Evolutionary conservation across 345 rosid species (phyloP), one percentile per base, ranked within the genome.

Genomic region (Syzygium grande): DNA sequence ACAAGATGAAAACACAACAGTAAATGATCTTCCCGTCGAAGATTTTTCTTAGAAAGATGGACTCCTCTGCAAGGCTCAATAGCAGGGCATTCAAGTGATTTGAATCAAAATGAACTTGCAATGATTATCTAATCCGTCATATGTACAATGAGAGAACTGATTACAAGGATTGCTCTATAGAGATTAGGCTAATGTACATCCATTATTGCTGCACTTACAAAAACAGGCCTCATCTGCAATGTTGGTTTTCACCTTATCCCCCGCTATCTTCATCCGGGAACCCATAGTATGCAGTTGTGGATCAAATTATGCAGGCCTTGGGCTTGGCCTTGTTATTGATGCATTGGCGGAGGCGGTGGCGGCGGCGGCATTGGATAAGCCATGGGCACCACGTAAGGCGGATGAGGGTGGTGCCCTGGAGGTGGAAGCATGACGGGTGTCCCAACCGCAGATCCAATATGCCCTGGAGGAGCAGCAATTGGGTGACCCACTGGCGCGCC

Each of bases 371-470:
- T 91, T 2, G 98, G 95, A 86, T 94, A 97, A 86, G 95, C 96
- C 65, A 93, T 92, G 2, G 96, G 98, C 54, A 95, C 90, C 38
- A 91, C 89, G 91, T 94, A 93, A n/a, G 96, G 93, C 89, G 95
- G 95, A 88, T 89, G 97, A 27, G 91, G 96, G 15, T 89, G 98
- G 88, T 91, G 93, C 43, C 92, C 92, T 19, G 97, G 94, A 63
- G 98, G 98, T 88, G 98, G 98, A 88, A 97, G 96, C 98, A 97
- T 96, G 52, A 97, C 96, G 2, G 99, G 99, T 86, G 98, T 96
- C 85, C 99, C 99, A 56, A 95, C 96, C 10, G 94, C 97, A 51
- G 99, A 93, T 29, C 91, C 96, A 93, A 95, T 91, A 63, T 95
- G 99, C n/a, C 93, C 95, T 11, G 93, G 89, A 29, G 93, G 90